Evolutionary conservation across 2,329 filamentous ascomycete species (phyloP).

Genomic region (Raffaelea ambrosiae): DNA sequence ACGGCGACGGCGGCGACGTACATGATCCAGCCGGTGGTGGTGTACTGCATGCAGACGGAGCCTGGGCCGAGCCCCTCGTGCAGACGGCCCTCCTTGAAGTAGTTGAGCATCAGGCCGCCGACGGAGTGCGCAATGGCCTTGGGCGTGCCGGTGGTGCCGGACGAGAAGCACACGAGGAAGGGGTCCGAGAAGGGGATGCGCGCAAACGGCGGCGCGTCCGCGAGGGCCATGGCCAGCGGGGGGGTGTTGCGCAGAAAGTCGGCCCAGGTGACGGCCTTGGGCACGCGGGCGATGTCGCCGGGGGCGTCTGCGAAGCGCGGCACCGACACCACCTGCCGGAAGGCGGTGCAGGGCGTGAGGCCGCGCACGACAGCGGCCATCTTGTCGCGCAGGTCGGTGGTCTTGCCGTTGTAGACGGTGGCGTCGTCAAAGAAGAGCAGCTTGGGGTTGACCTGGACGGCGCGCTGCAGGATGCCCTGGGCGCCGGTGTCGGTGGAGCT

Average conservation of each 20-base stretch:
- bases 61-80: constrained; percentile 33
- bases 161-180: constrained; percentile 69
- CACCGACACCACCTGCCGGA: constrained; percentile 56
- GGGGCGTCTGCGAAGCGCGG: constrained; percentile 51
- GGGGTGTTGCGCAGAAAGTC: constrained; percentile 27
- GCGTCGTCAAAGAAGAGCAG: constrained; percentile 80
- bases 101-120: constrained; percentile 51
- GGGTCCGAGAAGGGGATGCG: constrained; percentile 64
- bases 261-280: constrained; percentile 30
- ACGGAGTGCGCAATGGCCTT: constrained; percentile 80
- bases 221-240: constrained; percentile 14
- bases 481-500: constrained; percentile 79
- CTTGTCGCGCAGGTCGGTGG: constrained; percentile 61
- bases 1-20: constrained; percentile 55
- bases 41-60: constrained; percentile 45
- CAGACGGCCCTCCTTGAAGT: constrained; percentile 48
- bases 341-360: constrained; percentile 48
- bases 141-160: constrained; percentile 73
- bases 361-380: constrained; percentile 59
- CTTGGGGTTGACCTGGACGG: constrained; percentile 66
- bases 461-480: constrained; percentile 65
- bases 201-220: constrained; percentile 38
- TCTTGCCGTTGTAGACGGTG: constrained; percentile 71
- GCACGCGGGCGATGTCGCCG: constrained; percentile 48
- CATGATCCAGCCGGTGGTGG: constrained; percentile 84